phyloP scores from a whole-genome alignment of 1,139 yeast species.

The Blastobotrys buckinghamii region DNA sequence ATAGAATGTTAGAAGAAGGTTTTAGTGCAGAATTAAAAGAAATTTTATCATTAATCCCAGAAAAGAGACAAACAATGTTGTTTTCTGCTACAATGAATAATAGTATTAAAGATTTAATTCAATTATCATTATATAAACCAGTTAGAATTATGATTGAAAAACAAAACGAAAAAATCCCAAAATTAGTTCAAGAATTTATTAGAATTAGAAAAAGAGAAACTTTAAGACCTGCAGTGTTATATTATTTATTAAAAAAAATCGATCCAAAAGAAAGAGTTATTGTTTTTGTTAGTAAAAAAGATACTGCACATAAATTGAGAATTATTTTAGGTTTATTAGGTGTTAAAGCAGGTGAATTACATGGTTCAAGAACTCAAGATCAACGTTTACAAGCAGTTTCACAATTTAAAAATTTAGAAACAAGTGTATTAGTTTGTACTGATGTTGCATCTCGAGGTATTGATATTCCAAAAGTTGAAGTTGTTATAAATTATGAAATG shows the following conservation, averaged over 20 bases:
- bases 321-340: slow-evolving; percentile 83
- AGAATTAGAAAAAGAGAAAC: slow-evolving; percentile 87
- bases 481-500: slow-evolving; percentile 92
- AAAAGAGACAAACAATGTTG: slow-evolving; percentile 84
- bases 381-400: slow-evolving; percentile 84
- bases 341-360: slow-evolving; percentile 82
- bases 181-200: slow-evolving; percentile 85
- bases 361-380: slow-evolving; percentile 92
- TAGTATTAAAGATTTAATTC: slow-evolving; percentile 78
- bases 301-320: slow-evolving; percentile 80
- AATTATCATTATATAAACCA: slow-evolving; percentile 81
- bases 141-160: slow-evolving; percentile 95
- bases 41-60: slow-evolving; percentile 78
- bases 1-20: slow-evolving; percentile 98
- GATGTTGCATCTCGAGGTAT: slow-evolving; percentile 99
- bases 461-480: slow-evolving; percentile 96
- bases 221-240: slow-evolving; percentile 75
- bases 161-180: slow-evolving; percentile 86
- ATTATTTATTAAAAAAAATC: slow-evolving; percentile 59
- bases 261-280: slow-evolving; percentile 71
- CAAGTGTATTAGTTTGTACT: slow-evolving; percentile 88
- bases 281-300: slow-evolving; percentile 87
- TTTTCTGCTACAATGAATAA: slow-evolving; percentile 99
- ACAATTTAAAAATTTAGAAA: slow-evolving; percentile 71
- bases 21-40: slow-evolving; percentile 93